Conservation (phyloP, 140 eudicot species). For the Eryngium alpinum region DNA sequence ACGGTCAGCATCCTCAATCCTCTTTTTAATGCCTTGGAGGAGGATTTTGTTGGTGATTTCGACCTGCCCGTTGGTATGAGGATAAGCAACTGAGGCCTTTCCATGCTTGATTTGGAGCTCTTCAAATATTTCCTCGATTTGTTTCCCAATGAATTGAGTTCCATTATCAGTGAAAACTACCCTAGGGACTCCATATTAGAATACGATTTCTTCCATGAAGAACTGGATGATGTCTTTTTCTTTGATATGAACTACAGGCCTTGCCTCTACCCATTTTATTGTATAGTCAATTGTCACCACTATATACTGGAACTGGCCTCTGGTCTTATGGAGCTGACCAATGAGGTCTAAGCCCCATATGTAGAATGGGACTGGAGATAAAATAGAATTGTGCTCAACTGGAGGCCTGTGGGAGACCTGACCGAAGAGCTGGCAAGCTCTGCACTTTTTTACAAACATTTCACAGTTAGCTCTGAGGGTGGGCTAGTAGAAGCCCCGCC, state of each 20-base stretch:
- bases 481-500: not conserved
- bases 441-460: too few species aligned
- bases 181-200: not conserved
- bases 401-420: too few species aligned
- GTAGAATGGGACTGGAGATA: not conserved
- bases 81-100: too few species aligned
- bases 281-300: not conserved
- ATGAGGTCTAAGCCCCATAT: not conserved
- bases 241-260: not conserved
- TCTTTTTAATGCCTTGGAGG: not conserved
- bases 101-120: not conserved
- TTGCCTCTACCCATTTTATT: not conserved
- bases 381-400: not conserved
- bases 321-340: not conserved
- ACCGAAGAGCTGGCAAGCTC: too few species aligned
- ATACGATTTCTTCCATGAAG: not conserved
- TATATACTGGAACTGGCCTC: not conserved
- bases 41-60: not conserved
- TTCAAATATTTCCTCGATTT: too few species aligned
- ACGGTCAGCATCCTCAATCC: not conserved
- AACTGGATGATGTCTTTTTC: not conserved
- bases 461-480: not conserved
- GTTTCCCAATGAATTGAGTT: not conserved
- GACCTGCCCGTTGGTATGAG: not conserved
- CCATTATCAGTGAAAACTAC: not conserved